Base-by-base conservation (phyloP, 192 early-diverging fungal species). In the Mortierella alpina region DNA sequence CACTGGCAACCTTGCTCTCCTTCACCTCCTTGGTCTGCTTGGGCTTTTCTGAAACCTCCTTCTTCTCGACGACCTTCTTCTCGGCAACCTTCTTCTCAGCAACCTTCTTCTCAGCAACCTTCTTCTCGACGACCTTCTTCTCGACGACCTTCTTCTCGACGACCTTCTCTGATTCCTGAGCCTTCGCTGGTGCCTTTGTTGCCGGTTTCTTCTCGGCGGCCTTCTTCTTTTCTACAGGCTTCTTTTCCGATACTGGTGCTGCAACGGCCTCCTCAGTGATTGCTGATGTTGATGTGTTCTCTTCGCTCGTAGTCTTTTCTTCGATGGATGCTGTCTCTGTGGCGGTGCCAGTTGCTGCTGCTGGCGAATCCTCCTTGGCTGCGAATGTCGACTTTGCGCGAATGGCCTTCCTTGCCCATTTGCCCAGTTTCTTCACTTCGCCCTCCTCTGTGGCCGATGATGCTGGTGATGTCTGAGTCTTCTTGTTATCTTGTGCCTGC, bases 371-470 rank as follows among this genome's bases (percentile, higher is more conserved):
- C 48, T 61, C 65, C 50, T 55, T 41, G 13, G 62, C 62, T 8
- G 68, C 42, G 39, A 60, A 49, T 12, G 63, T 59, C 17, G 68
- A 66, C 12, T 79, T 63, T 20, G 68, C 64, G 41, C 75, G 75
- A 42, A 71, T 56, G 18, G 75, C 75, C 63, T 79, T 79, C 44
- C 66, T 65, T 31, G 76, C 76, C 76, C 76, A 79, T 52, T 79
- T 79, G 55, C 76, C 76, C 63, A 79, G 31, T 49, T 79, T 79
- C 45, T 79, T 71, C 20, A 44, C 18, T 51, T 72, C 69, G 1
- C 45, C 67, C n/a, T 46, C 55, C 18, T 57, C 60, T 9, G 45
- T 49, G 8, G 59, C 6, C 11, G 48, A 13, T n/a, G 69, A 14
- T 45, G 31, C 31, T 31, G 31, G 31, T 31, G 31, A 1, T 31